Conservation (phyloP, 371 early-diverging fungal genomes). For the Blastocladiella emersonii region DNA sequence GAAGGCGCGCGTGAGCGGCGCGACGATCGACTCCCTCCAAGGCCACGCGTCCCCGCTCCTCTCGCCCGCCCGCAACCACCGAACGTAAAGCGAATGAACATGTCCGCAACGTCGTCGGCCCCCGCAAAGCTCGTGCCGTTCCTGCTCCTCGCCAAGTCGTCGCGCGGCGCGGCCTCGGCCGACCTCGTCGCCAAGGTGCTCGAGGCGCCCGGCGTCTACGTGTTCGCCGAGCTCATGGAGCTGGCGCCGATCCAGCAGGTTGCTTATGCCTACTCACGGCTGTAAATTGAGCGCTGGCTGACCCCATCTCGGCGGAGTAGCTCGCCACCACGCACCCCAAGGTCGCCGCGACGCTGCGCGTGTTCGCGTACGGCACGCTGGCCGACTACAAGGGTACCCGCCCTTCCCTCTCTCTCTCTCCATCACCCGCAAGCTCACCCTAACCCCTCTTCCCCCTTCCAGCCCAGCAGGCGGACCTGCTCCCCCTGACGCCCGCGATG, state of each 20-base stretch:
- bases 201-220: conserved; percentile 58
- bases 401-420: neutral
- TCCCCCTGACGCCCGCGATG: neutral
- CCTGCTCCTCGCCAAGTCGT: conserved; percentile 57
- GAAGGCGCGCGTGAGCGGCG: no score
- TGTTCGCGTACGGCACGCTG: conserved; percentile 68
- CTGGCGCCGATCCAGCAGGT: conserved; percentile 57
- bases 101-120: neutral
- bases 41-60: no score
- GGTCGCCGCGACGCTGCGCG: conserved; percentile 16
- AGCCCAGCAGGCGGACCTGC: neutral
- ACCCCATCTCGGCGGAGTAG: no score
- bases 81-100: no score
- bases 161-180: conserved; percentile 55
- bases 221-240: conserved; percentile 63
- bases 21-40: no score
- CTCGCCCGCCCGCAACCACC: no score
- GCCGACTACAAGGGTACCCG: conserved; percentile 41
- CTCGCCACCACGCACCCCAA: neutral
- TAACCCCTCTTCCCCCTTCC: no score
- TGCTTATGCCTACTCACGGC: no score
- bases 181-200: conserved; percentile 60
- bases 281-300: no score
- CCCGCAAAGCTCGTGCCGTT: conserved; percentile 38
- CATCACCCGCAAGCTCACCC: no score